Conservation (phyloP, 2,329 filamentous ascomycete species). For the Rhinocladiella similis region DNA sequence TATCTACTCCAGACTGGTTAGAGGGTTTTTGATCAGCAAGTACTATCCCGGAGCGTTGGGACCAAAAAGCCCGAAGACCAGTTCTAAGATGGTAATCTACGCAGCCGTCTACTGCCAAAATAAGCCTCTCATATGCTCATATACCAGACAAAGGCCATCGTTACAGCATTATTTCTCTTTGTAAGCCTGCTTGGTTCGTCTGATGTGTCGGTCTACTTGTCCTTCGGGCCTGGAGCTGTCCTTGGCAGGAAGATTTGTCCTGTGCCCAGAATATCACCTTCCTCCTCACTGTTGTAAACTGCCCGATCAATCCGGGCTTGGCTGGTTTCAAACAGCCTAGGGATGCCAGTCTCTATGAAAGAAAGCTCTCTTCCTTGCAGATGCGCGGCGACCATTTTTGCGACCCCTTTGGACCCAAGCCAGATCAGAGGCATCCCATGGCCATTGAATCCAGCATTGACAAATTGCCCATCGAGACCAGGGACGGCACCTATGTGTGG, state of each 20-base stretch:
- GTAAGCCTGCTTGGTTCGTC: neutral
- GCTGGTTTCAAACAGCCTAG: constrained; percentile 35
- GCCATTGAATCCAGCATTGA: constrained; percentile 62
- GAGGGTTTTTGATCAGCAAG: neutral
- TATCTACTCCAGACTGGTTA: too few relatives aligned
- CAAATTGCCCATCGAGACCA: constrained; percentile 49
- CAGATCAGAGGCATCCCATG: constrained; percentile 64
- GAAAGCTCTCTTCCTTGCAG: neutral
- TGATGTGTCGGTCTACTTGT: neutral
- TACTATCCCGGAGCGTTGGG: neutral
- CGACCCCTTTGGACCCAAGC: constrained; percentile 50
- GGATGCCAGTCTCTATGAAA: constrained; percentile 34
- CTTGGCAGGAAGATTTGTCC: constrained; percentile 8
- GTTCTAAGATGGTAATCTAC: too few relatives aligned
- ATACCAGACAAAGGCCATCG: neutral
- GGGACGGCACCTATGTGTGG: constrained; percentile 54
- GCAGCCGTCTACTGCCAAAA: too few relatives aligned
- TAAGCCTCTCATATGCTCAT: neutral
- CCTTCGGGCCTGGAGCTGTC: neutral
- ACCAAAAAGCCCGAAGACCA: neutral
- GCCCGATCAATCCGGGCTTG: constrained; percentile 31
- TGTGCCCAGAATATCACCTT: constrained; percentile 32
- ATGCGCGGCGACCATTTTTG: constrained; percentile 52
- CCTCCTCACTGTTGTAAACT: constrained; percentile 27
- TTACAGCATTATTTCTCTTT: neutral